These are phyloP conservation scores for Cladobotryum protrusum DNA, from an alignment of 2,329 filamentous ascomycete species.

Conservation along the genomic window DNA sequence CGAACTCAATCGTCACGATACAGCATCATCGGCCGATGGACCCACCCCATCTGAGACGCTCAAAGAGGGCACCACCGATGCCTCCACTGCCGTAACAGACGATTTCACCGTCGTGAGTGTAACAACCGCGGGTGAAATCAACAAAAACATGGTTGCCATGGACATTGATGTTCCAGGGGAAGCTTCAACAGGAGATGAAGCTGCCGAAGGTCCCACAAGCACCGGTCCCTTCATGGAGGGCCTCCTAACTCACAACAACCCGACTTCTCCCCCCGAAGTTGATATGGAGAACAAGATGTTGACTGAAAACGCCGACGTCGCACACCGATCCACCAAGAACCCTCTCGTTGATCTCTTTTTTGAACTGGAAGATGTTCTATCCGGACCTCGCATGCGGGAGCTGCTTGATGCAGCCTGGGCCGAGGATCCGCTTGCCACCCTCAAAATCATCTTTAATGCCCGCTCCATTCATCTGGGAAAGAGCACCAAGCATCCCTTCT, in stretches of 20 bases:
- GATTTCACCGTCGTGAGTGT: slow-evolving; percentile 23
- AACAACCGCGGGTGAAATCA: slow-evolving; percentile 19
- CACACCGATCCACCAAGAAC: slow-evolving; percentile 39
- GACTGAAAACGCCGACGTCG: slow-evolving; percentile 47
- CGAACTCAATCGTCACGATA: slow-evolving; percentile 18
- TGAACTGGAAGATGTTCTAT: slow-evolving; percentile 39
- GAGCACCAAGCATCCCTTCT: slow-evolving; percentile 40
- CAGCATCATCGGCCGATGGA: slow-evolving; percentile 1
- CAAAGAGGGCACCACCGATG: neutral
- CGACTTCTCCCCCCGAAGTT: neutral
- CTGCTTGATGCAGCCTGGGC: slow-evolving; percentile 45
- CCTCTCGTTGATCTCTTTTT: slow-evolving; percentile 49
- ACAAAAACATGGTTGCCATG: slow-evolving; percentile 8
- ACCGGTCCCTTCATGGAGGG: slow-evolving; percentile 30
- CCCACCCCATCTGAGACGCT: too few relatives aligned
- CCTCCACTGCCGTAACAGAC: slow-evolving; percentile 16
- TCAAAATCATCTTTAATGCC: slow-evolving; percentile 55
- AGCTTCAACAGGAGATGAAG: neutral
- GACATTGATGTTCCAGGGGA: neutral
- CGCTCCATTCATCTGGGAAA: slow-evolving; percentile 58
- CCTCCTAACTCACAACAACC: slow-evolving; percentile 19
- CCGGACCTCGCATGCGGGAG: slow-evolving; percentile 29
- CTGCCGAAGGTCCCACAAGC: neutral
- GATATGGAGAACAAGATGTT: slow-evolving; percentile 38
- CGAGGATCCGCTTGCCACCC: slow-evolving; percentile 39